Base-by-base conservation (phyloP, 1,139 yeast species). In the Candida sojae region DNA sequence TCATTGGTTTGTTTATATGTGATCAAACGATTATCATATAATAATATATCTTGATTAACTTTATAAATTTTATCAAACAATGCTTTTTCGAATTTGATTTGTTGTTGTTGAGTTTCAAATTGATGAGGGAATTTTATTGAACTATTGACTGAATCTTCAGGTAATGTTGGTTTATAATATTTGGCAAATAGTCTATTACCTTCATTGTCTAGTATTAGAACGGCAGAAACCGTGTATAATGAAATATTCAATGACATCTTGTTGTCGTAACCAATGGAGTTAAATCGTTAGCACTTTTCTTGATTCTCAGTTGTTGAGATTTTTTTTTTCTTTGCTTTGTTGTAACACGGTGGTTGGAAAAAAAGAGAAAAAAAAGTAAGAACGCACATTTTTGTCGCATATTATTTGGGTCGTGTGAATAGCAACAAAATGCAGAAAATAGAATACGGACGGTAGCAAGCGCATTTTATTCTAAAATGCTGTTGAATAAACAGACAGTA, bases 1-100 rank as follows among this genome's bases (percentile, higher is more conserved):
- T 88, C 83, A 64, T 93, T 97, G 41, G 86, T 78, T 66, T 91
- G 96, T 67, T 89, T 92, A 71, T 91, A 93, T 17, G 89, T 85
- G 41, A 90, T 82, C 54, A 90, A 76, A 57, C 84, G 87, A 61
- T 84, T 83, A 60, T 90, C 96, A 62, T 83, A 88, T 45, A 93
- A 75, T 57, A 90, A 71, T 48, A 93, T 83, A 61, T 92, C 98
- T 48, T 88, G 83, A 61, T 87, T 83, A 57, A 85, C 85, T 63
- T 91, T 89, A 67, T 82, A 81, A 33, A 96, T 85, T 67, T 92
- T 93, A 48, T 73, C 66, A 60, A 86, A 86, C 37, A 93, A 70
- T 6, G 81, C 77, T 58, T 80, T 73, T 68, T 93, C 99, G 65
- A 92, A 93, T 47, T 83, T 77, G 53, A 75, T 70, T 69, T 93